phyloP scores from a whole-genome alignment of 352 stramenopile species.

The Globisporangium acanthophoron region DNA sequence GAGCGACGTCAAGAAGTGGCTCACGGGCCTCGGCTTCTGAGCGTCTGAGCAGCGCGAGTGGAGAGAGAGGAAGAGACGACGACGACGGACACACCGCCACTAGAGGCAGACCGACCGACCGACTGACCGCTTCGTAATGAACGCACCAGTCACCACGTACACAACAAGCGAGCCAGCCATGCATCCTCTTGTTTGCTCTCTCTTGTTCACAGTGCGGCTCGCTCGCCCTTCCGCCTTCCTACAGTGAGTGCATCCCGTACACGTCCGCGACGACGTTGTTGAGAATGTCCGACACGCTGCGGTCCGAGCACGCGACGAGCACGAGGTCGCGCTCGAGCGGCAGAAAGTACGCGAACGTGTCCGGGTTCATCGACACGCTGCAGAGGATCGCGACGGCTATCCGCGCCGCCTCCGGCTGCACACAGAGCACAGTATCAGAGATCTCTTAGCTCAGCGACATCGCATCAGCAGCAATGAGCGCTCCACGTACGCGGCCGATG shows the following conservation, averaged over 20 bases:
- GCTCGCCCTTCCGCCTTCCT: constrained; percentile 6
- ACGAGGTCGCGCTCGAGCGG: constrained; percentile 75
- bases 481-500: constrained; percentile 46
- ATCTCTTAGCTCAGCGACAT: neutral
- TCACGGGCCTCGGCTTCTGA: constrained; percentile 81
- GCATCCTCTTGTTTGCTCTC: neutral
- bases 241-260: constrained; percentile 80
- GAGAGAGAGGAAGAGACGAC: constrained; percentile 6
- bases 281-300: constrained; percentile 73
- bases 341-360: constrained; percentile 73
- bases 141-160: neutral
- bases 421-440: neutral
- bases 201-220: neutral
- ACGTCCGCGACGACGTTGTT: constrained; percentile 79
- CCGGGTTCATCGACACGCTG: constrained; percentile 75
- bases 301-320: constrained; percentile 64
- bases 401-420: constrained; percentile 62
- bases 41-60: neutral
- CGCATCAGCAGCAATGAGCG: neutral
- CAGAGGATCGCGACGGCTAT: constrained; percentile 64
- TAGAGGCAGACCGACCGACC: neutral
- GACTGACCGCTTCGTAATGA: constrained; percentile 5
- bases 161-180: neutral
- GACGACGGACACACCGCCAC: constrained; percentile 1
- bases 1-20: constrained; percentile 75